Conservation (phyloP, 2,329 filamentous ascomycete genomes). For the Xylaria sp. region DNA sequence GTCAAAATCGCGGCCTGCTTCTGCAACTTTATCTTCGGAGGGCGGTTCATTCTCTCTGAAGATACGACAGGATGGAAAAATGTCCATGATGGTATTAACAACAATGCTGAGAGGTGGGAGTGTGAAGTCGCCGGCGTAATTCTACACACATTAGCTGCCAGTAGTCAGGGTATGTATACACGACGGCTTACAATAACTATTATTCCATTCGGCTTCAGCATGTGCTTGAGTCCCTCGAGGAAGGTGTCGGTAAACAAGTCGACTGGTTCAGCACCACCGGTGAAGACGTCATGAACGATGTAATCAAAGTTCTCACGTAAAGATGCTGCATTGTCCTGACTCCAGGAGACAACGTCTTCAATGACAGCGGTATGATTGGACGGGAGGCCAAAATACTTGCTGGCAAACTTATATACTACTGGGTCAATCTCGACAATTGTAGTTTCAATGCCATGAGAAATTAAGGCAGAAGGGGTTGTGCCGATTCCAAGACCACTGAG, state of each 20-base stretch:
- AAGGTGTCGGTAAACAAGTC: conserved; percentile 90
- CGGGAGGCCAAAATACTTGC: conserved; percentile 83
- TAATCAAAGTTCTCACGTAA: conserved; percentile 77
- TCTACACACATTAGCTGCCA: conserved; percentile 63
- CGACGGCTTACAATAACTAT: conserved; percentile 81
- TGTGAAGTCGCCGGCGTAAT: conserved; percentile 90
- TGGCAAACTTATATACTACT: conserved; percentile 84
- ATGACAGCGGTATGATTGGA: conserved; percentile 82
- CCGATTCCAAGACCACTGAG: conserved; percentile 87
- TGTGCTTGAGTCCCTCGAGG: conserved; percentile 72
- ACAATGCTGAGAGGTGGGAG: conserved; percentile 81
- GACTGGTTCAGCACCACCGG: conserved; percentile 91
- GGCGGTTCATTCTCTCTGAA: conserved; percentile 80
- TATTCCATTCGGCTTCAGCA: conserved; percentile 82
- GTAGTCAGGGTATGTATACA: not conserved
- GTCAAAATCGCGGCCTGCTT: conserved; percentile 76
- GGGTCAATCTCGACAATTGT: conserved; percentile 97
- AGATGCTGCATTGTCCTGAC: conserved; percentile 57
- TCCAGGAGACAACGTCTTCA: conserved; percentile 82
- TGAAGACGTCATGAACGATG: conserved; percentile 98
- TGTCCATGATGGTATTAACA: conserved; percentile 80
- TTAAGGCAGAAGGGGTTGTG: conserved; percentile 86
- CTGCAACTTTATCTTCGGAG: conserved; percentile 59
- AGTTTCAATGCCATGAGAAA: conserved; percentile 88
- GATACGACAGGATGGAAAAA: conserved; percentile 91